These are phyloP conservation scores for Trichoderma brevicompactum DNA, from an alignment of 2,329 filamentous ascomycete species.

Conservation along the genomic window DNA sequence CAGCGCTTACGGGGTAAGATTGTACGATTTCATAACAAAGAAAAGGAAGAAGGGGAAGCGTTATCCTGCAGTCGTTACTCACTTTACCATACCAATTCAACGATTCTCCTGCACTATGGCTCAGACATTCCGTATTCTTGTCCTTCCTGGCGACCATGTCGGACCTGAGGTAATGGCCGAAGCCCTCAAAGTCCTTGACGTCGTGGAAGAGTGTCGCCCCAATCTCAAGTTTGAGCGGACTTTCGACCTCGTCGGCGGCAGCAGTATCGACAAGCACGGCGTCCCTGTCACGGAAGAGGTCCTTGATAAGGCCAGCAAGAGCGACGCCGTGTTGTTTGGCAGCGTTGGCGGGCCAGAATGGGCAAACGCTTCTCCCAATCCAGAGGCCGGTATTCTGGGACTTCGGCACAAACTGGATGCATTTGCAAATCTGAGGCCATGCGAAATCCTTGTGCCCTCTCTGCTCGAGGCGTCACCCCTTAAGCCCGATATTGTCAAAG, in stretches of 20 bases:
- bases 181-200: slow-evolving; percentile 52
- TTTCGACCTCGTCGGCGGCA: slow-evolving; percentile 41
- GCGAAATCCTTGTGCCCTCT: slow-evolving; percentile 50
- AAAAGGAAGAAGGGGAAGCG: background rate
- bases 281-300: slow-evolving; percentile 50
- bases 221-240: slow-evolving; percentile 39
- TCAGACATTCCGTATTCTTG: slow-evolving; percentile 42
- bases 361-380: slow-evolving; percentile 47
- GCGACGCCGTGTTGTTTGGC: slow-evolving; percentile 53
- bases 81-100: background rate
- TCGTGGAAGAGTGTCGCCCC: slow-evolving; percentile 43
- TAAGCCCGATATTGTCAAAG: slow-evolving; percentile 49
- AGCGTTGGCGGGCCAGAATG: slow-evolving; percentile 55
- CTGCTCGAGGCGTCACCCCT: slow-evolving; percentile 49
- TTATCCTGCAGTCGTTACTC: background rate
- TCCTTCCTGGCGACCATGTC: slow-evolving; percentile 52
- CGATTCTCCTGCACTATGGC: background rate
- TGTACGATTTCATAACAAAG: background rate
- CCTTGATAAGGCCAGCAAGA: slow-evolving; percentile 46
- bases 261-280: slow-evolving; percentile 51
- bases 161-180: slow-evolving; percentile 53
- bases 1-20: background rate
- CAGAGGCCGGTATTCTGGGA: slow-evolving; percentile 50
- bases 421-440: slow-evolving; percentile 57
- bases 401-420: slow-evolving; percentile 49